phyloP scores from a whole-genome alignment of 2,329 filamentous ascomycete species.

The Verticillium klebahnii region DNA sequence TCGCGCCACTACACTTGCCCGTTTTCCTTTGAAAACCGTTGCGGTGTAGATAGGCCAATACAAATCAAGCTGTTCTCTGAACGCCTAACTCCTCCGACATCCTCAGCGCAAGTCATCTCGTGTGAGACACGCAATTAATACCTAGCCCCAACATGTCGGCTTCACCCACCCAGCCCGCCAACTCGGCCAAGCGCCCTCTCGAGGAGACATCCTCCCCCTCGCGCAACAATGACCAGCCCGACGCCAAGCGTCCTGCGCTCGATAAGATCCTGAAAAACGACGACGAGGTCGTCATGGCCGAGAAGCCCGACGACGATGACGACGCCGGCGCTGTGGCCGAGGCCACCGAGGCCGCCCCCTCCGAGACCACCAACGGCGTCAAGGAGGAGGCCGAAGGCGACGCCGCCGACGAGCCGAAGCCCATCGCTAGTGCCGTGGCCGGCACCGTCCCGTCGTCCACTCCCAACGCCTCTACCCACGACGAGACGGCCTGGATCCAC shows the following conservation, averaged over 20 bases:
- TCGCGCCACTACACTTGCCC: slow-evolving; percentile 72
- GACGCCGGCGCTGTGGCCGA: slow-evolving; percentile 35
- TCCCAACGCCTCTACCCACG: slow-evolving; percentile 56
- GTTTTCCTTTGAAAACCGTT: slow-evolving; percentile 80
- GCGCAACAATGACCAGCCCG: slow-evolving; percentile 84
- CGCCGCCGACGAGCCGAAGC: slow-evolving; percentile 56
- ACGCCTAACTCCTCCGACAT: slow-evolving; percentile 43
- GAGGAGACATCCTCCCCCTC: slow-evolving; percentile 97
- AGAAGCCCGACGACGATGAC: slow-evolving; percentile 32
- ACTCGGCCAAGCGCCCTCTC: slow-evolving; percentile 83
- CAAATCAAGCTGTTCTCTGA: slow-evolving; percentile 15
- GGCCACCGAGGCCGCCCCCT: slow-evolving; percentile 33
- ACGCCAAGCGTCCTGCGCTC: slow-evolving; percentile 92
- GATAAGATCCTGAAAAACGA: slow-evolving; percentile 82
- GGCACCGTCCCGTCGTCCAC: slow-evolving; percentile 30
- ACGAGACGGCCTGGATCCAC: slow-evolving; percentile 96
- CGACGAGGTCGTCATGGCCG: slow-evolving; percentile 44
- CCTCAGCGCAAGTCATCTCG: slow-evolving; percentile 10
- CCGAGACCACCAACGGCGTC: slow-evolving; percentile 44
- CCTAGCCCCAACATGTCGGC: slow-evolving; percentile 58
- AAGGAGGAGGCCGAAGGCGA: slow-evolving; percentile 61
- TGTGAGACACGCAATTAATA: slow-evolving; percentile 15
- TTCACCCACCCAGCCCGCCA: slow-evolving; percentile 60
- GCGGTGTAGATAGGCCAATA: slow-evolving; percentile 73
- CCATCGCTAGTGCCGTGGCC: slow-evolving; percentile 29